Conservation (phyloP, 2,329 filamentous ascomycete genomes). For the Apiospora rasikravindrae region DNA sequence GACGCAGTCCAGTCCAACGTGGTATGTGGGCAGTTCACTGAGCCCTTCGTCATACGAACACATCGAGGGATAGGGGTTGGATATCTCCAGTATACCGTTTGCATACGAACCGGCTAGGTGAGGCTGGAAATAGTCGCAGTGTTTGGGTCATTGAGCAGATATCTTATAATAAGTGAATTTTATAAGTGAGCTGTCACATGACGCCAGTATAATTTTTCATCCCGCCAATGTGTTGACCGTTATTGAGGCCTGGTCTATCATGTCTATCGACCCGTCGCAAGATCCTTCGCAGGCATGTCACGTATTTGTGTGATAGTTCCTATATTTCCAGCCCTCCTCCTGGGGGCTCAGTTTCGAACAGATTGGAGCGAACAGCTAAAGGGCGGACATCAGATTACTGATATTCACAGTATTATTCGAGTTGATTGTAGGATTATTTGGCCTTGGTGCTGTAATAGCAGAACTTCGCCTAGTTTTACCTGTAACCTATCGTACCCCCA, state of each 20-base stretch:
- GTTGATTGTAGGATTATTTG: not conserved
- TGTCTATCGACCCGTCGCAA: not conserved
- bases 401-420: not conserved
- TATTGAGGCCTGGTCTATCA: not conserved
- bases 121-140: not conserved
- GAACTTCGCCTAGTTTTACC: too few species aligned
- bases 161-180: not conserved
- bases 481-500: not conserved
- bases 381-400: not conserved
- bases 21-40: not conserved
- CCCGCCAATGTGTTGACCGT: too few species aligned
- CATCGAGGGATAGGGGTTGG: too few species aligned
- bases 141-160: not conserved
- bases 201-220: not conserved
- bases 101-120: not conserved
- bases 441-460: too few species aligned
- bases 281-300: not conserved
- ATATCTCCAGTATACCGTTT: not conserved
- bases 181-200: not conserved
- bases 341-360: not conserved
- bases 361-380: not conserved
- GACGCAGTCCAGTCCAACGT: not conserved
- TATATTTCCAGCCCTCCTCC: too few species aligned
- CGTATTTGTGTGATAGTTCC: not conserved
- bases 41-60: not conserved